Conservation (phyloP, 2,329 filamentous ascomycete species). For the Lasiodiplodia citricola region DNA sequence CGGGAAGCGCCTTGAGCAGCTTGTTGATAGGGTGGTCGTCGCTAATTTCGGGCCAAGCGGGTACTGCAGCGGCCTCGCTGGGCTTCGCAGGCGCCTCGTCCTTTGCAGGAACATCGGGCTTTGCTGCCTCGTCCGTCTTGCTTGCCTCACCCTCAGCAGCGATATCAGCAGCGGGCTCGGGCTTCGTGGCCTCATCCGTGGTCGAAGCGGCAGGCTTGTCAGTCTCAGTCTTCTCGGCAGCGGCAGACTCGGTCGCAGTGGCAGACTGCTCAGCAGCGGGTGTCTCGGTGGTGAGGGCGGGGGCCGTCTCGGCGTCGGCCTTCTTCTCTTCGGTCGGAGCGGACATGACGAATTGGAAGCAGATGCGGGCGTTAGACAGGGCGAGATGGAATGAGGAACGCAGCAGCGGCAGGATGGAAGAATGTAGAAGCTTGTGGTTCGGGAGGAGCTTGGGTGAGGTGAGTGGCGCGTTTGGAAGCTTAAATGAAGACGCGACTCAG, state of each 20-base stretch:
- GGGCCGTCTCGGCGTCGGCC: neutral
- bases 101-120: neutral
- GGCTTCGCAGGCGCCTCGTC: neutral
- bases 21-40: constrained; percentile 55
- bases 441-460: constrained; percentile 16
- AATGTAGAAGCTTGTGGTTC: neutral
- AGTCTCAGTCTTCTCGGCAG: neutral
- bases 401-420: neutral
- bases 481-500: constrained; percentile 18
- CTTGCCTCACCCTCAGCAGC: neutral
- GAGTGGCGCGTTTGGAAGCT: constrained; percentile 14
- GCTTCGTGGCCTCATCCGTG: neutral
- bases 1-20: constrained; percentile 64
- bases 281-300: neutral
- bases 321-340: constrained; percentile 9
- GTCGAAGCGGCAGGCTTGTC: neutral
- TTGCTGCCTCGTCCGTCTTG: neutral
- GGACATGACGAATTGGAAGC: neutral
- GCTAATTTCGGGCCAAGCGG: constrained; percentile 43
- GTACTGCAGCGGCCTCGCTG: neutral
- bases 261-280: neutral
- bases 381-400: neutral
- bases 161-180: neutral
- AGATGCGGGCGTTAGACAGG: neutral
- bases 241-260: neutral